Evolutionary conservation across 352 stramenopile genomes (phyloP).

Genomic region (Globisporangium cystogenes): DNA sequence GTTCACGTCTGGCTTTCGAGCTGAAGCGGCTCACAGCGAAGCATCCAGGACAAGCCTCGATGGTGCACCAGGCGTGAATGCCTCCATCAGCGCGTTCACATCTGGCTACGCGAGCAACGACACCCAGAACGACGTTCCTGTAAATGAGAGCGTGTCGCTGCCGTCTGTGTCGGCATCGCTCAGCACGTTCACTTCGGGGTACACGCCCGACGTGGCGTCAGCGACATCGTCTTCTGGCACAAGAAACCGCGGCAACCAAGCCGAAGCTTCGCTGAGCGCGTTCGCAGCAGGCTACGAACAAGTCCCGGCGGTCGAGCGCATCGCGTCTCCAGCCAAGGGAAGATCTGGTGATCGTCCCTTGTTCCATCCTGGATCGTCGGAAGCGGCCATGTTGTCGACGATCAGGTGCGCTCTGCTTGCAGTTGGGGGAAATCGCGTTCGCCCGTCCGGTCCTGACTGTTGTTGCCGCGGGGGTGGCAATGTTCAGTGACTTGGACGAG

Average conservation of each 20-base stretch:
- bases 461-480: neutral
- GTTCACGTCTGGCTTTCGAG: conserved; percentile 8
- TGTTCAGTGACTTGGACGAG: conserved; percentile 20
- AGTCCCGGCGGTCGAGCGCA: neutral
- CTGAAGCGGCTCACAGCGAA: neutral
- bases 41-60: neutral
- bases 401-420: conserved; percentile 9
- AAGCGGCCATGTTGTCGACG: conserved; percentile 9
- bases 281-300: conserved; percentile 19
- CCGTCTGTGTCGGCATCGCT: conserved; percentile 15
- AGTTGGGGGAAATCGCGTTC: too few relatives aligned
- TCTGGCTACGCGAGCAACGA: conserved; percentile 12
- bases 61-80: neutral
- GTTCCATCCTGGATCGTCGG: neutral
- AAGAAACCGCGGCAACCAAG: neutral
- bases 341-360: neutral
- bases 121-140: neutral
- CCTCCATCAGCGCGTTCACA: conserved; percentile 25
- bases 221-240: neutral
- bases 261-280: conserved; percentile 18
- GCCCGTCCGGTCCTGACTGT: neutral
- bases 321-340: conserved; percentile 1
- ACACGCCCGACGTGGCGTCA: neutral
- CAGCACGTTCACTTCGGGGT: conserved; percentile 19
- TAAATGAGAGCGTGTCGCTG: neutral